These are phyloP conservation scores for Botrytis medusae DNA, from an alignment of 2,329 filamentous ascomycete species.

Conservation along the genomic window DNA sequence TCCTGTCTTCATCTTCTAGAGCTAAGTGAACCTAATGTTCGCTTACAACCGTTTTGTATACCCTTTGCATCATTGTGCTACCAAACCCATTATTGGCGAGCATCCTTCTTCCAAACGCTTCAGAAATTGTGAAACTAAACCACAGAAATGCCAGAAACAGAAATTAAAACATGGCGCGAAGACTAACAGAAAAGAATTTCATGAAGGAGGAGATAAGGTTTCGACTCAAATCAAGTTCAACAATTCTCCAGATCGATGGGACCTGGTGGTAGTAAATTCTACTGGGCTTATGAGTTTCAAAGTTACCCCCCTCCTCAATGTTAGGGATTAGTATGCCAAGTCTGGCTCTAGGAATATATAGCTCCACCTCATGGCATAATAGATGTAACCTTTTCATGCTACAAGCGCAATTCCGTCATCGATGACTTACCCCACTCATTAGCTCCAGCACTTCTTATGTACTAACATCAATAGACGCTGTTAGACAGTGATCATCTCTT, in stretches of 20 bases:
- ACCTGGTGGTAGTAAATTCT: neutral
- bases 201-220: neutral
- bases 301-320: neutral
- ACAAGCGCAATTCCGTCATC: neutral
- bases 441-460: neutral
- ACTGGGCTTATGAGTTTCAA: neutral
- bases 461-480: neutral
- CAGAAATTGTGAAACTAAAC: neutral
- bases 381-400: neutral
- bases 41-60: neutral
- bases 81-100: neutral
- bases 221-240: neutral
- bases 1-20: neutral
- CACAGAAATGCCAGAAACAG: neutral
- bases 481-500: neutral
- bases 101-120: no score
- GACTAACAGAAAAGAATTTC: neutral
- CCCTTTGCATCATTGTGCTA: neutral
- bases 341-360: neutral
- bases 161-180: neutral
- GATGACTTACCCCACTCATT: neutral
- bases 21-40: neutral
- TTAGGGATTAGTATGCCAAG: neutral
- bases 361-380: neutral
- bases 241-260: neutral